Base-by-base conservation (phyloP, 1,284 basidiomycete genomes). In the Moesziomyces parantarcticus region DNA sequence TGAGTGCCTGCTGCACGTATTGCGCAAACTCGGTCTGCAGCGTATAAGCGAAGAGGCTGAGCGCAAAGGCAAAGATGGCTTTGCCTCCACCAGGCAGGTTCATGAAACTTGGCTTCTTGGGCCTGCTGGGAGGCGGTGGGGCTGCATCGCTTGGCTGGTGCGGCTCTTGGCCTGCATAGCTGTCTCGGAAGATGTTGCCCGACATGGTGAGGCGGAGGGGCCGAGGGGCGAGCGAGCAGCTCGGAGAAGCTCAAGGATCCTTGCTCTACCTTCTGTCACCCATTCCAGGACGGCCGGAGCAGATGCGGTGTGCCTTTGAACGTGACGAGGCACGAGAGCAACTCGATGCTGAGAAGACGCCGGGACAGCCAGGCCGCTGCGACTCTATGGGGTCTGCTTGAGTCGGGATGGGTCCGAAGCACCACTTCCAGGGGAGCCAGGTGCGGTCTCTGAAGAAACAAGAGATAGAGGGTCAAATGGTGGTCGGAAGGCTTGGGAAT, bases 21-120 rank as follows among this genome's bases (percentile, higher is more conserved):
- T 83, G 81, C 4, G 80, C 82, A 18, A 74, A 77, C 54, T 83
- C 82, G 25, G 82, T 83, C 58, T 83, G 82, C 2, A 77, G 44
- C 1, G 82, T 83, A 39, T 81, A 83, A 16, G 82, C 75, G 3
- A 77, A 46, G 1, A 83, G 70, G 26, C 73, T 75, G 47, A 78
- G 55, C 2, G 60, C 46, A 42, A 83, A 83, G 14, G 78, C 82
- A 25, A 46, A 59, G 26, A 80, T 51, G 4, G 82, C 78, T 50
- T 74, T 74, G 43, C 55, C 50, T 29, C 71, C 71, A 13, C 71
- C 71, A 1, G 71, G 66, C 7, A 74, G 62, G 23, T 57, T 65
- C 20, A 45, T 56, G 26, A 69, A 60, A 56, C 47, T 50, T 7
- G 58, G 16, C 57, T 60, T 63, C 29, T 58, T 61, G 5, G 52